Base-by-base conservation (phyloP, 495 filamentous ascomycete genomes). In the Daldinia loculata region DNA sequence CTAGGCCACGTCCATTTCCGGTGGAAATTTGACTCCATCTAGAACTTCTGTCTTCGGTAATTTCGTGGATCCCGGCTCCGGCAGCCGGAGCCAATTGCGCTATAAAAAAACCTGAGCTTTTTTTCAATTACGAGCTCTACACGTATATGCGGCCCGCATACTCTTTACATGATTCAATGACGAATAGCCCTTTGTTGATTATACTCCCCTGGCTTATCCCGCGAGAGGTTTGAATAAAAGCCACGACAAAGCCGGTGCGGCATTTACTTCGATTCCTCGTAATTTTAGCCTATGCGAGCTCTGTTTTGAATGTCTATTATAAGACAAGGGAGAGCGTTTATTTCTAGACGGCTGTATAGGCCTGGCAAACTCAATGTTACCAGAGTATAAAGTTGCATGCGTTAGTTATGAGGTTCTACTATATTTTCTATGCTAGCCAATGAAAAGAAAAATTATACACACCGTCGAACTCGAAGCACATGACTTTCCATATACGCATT, bases 1-100 rank as follows among this genome's bases (percentile, higher is more conserved):
- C 63, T 56, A 63, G 56, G 22, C 63, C 27, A 66, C 45, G 59
- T 61, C 69, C 52, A 59, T 45, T 48, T 51, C 64, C 30, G 56
- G 48, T 52, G 30, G 43, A 61, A 55, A 64, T 50, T 59, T 56
- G 60, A 64, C 51, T 71, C 43, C 64, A 65, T 72, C 60, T 64
- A 61, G 59, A 30, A 59, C 17, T 19, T 51, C 60, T 43, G 30
- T 26, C 64, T 63, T 64, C 64, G 64, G 64, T 36, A 68, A 67
- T 63, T 72, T 63, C 55, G 32, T 67, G 59, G 53, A 38, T 63
- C 43, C 48, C 53, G 64, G 59, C 41, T 59, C 53, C 55, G 50
- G 27, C 56, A 30, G 32, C 41, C 50, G 53, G 36, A 43, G 22
- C 59, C 69, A 65, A 65, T 66, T 45, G 68, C 8, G 32, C 45